Evolutionary conservation across 2,329 filamentous ascomycete genomes (phyloP), one percentile per base, ranked within the genome.

Genomic region (Colletotrichum eleusines): DNA sequence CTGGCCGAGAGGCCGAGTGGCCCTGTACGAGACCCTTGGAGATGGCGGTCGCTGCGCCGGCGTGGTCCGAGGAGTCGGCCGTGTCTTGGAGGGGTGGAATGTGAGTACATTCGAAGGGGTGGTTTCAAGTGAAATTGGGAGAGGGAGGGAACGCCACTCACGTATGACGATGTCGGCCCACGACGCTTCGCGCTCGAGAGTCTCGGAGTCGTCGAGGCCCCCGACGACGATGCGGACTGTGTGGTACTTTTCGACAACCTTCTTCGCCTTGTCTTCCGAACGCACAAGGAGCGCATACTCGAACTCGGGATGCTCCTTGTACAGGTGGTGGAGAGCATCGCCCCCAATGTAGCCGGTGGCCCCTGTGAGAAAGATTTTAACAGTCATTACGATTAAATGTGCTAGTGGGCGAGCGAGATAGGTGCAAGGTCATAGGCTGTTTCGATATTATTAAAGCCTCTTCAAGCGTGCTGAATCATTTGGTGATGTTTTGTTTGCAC

Each of bases 51-150:
- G 83, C 82, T 2, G 83, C 79, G 3, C 75, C 78, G 57, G 75
- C 79, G 67, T 88, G 82, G 69, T 87, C 84, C 3, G 84, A 84
- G 28, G 82, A 81, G 68, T 87, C 84, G 73, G 81, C 79, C 1
- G 78, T 80, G 59, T 81, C 79, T 80, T 2, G 14, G 2, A 63
- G 44, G 35, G 31, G 7, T 3, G 31, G 31, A 33, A 11, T 18
- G 28, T 61, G 16, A 6, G 42, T 8, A 33, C n/a, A 20, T 23
- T 42, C 9, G 20, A 20, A 18, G 40, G 5, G 1, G 3, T 14
- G 5, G 5, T 28, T 12, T n/a, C n/a, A n/a, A n/a, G n/a, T n/a
- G n/a, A 8, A 16, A 26, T 12, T 23, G 20, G 4, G 2, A 12
- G 44, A 14, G 18, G 12, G 12, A 9, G 18, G 16, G 2, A 26